Base-by-base conservation (phyloP, 345 rosid species). In the Rhodamnia rubescens region DNA sequence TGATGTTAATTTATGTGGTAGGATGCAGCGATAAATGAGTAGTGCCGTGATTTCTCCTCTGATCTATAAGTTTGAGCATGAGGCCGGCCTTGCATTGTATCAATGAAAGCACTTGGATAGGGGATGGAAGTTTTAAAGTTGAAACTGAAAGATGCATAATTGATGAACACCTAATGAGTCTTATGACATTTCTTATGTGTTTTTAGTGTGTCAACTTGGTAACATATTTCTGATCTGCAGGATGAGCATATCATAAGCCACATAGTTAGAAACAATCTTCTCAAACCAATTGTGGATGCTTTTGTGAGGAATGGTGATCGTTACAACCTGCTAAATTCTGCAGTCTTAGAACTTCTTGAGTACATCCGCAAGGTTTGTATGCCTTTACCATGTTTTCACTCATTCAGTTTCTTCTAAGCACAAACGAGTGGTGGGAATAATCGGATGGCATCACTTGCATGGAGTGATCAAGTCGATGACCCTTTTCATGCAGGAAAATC, bases 261-360 rank as follows among this genome's bases (percentile, higher is more conserved):
- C 91, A 86, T 96, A 87, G 96, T 95, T 69, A 95, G 93, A 95
- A 92, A 93, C 90, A 91, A 95, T 91, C 90, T 94, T 87, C 96
- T 98, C 88, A 94, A 94, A 87, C 97, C 99, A 74, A 88, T 98
- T 85, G 86, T 95, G 56, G 97, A 95, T 91, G 98, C 93, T 87
- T 98, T 98, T 89, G 92, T 95, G 86, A 91, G 90, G 61, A 98
- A 98, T 86, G 99, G 99, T 24, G 90, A 92, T 88, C 98, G 98
- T 42, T 98, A 96, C 90, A 95, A 98, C 90, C 89, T 98, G 87
- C 92, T 98, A 84, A 95, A 98, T 86, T 98, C 99, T 84, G 95
- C 96, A 55, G 93, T 98, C 85, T 87, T 98, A 86, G 99, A 98
- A 84, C 97, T 96, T 87, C 92, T 98, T 86, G 99, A 98, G 91